Percentiles rank a stretch among this genome's conserved stretches.
Evolutionary conservation across 2,329 filamentous ascomycete genomes (phyloP).

Genomic region (Trichophyton equinum): DNA sequence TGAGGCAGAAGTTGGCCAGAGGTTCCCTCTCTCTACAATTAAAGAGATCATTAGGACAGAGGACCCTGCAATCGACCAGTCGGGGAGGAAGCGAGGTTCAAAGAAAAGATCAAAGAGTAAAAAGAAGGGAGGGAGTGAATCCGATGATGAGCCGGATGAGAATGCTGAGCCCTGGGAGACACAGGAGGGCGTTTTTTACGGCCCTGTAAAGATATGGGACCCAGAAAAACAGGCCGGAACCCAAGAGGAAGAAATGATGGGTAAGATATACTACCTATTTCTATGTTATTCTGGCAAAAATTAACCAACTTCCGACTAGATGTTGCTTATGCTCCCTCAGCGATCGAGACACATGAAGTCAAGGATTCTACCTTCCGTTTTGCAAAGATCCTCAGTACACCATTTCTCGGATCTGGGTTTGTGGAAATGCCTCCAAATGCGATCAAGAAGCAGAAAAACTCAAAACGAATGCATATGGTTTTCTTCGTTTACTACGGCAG

Average conservation of each 20-base stretch:
- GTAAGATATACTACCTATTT: slow-evolving; percentile 17
- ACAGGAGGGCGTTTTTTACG: slow-evolving; percentile 30
- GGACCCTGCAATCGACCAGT: slow-evolving; percentile 36
- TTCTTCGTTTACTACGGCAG: slow-evolving; percentile 82
- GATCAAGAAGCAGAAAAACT: slow-evolving; percentile 82
- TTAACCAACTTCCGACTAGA: slow-evolving; percentile 30
- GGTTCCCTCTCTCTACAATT: slow-evolving; percentile 55
- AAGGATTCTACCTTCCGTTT: slow-evolving; percentile 66
- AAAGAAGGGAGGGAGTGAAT: slow-evolving; percentile 27
- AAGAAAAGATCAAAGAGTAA: slow-evolving; percentile 26
- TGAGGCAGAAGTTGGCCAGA: slow-evolving; percentile 42
- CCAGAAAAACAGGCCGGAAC: slow-evolving; percentile 25
- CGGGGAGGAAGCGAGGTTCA: slow-evolving; percentile 25
- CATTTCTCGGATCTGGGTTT: slow-evolving; percentile 80
- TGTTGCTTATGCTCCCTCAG: slow-evolving; percentile 46
- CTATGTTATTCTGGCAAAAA: neutral
- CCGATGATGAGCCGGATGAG: slow-evolving; percentile 29
- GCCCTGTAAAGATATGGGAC: slow-evolving; percentile 35
- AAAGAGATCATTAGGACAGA: slow-evolving; percentile 68
- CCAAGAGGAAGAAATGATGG: slow-evolving; percentile 31
- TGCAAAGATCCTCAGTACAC: slow-evolving; percentile 70
- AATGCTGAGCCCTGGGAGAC: slow-evolving; percentile 34
- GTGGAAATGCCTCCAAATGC: slow-evolving; percentile 76
- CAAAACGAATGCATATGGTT: slow-evolving; percentile 89
- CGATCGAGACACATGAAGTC: slow-evolving; percentile 47